Evolutionary conservation across 306 rosid genomes (phyloP), one percentile per base, ranked within the genome.

Genomic region (Lathyrus oleraceus): DNA sequence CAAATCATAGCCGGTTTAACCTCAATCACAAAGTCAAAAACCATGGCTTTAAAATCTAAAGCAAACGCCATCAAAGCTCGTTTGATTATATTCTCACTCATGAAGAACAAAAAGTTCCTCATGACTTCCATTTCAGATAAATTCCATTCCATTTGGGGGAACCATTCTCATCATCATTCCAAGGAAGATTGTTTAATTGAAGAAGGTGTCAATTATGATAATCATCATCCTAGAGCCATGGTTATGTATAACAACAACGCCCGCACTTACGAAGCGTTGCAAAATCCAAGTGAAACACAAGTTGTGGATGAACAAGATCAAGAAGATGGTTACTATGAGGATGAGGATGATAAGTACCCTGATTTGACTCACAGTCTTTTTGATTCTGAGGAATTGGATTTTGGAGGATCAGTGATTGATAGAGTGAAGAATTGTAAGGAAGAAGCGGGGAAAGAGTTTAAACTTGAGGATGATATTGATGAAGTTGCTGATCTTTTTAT

Each of bases 391-490:
- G 88, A 81, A 57, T 73, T 86, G 57, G 86, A 86, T 20, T 76
- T 78, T 11, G 89, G 80, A 8, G 88, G 87, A 3, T 93, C 97
- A 0, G 89, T 93, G 81, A 86, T 93, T 51, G 97, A 88, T 32
- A 44, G 79, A 79, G 92, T 93, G 81, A 88, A 83, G 81, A 84
- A 88, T 58, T 85, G 87, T 0, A 87, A 82, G 77, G 91, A 76
- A 67, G 87, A 90, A 61, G 87, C 68, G 23, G 97, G 91, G 51
- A 74, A 85, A 63, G 88, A 84, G 35, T 93, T 93, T 85, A 87
- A 63, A 25, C 79, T 93, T 78, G 98, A 93, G 60, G 96, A 89
- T 12, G 96, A 90, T 82, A 90, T 90, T 21, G 96, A 93, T 59
- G 80, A 83, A 10, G 91, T 79, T 15, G 98, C 97, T 10, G 96